A percentile compares a stretch with the other conserved stretches of the same genome.
Conservation (phyloP, 305 asterid species). For the Fraxinus greggii region DNA sequence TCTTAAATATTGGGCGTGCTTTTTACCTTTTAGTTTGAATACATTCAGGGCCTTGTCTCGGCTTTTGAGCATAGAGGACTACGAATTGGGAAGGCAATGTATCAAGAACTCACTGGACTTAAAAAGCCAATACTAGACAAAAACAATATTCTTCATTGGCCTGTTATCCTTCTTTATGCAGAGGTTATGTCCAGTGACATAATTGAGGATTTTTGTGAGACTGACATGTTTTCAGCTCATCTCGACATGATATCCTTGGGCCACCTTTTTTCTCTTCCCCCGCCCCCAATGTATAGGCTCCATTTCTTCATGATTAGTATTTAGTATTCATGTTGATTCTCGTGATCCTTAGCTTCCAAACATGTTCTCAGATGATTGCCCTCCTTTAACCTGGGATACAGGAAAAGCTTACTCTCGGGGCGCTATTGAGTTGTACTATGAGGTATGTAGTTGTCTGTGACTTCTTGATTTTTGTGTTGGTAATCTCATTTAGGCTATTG, state of each 20-base stretch:
- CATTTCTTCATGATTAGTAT: not conserved
- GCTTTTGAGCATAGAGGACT: constrained; percentile 66
- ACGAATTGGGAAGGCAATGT: constrained; percentile 74
- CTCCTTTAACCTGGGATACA: constrained; percentile 81
- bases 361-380: constrained; percentile 83
- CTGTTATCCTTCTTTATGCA: constrained; percentile 79
- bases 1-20: not conserved
- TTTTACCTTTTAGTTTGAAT: constrained; percentile 28
- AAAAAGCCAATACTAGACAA: constrained; percentile 69
- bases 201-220: constrained; percentile 90
- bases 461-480: not conserved
- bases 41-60: constrained; percentile 56
- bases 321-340: not conserved
- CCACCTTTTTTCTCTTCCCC: constrained; percentile 4
- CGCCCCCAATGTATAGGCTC: not conserved
- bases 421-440: constrained; percentile 79
- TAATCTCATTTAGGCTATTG: not conserved
- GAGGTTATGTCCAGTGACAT: constrained; percentile 93
- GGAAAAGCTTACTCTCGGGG: constrained; percentile 69
- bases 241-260: constrained; percentile 86
- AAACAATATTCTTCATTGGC: constrained; percentile 86
- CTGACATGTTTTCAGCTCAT: constrained; percentile 70
- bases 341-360: constrained; percentile 60
- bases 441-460: constrained; percentile 50
- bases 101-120: constrained; percentile 79